Evolutionary conservation across 1,284 basidiomycete genomes (phyloP).

Genomic region (Microbotryum lychnidis-dioicae): DNA sequence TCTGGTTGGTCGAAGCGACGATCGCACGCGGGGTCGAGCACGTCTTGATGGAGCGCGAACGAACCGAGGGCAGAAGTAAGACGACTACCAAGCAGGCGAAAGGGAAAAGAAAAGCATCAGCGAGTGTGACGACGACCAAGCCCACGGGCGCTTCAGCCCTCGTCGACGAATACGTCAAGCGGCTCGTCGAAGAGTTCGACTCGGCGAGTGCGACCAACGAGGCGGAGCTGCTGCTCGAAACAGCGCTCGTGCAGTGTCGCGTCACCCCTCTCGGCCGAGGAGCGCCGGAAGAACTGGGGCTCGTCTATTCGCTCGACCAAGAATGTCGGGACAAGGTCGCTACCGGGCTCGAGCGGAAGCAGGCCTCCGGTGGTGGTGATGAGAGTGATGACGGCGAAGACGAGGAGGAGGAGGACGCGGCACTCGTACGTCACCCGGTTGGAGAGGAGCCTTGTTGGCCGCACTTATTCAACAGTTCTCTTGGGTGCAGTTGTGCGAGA

Average conservation of each 20-base stretch:
- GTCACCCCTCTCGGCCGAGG: conserved; percentile 23
- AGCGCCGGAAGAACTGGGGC: conserved; percentile 21
- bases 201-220: neutral
- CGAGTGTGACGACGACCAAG: neutral
- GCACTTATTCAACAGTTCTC: too few relatives aligned
- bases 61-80: too few relatives aligned
- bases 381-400: conserved; percentile 9
- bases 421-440: too few relatives aligned
- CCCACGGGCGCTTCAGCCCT: neutral
- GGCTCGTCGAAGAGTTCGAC: neutral
- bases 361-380: neutral
- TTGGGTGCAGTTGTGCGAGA: conserved; percentile 13
- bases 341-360: neutral
- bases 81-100: too few relatives aligned
- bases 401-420: neutral
- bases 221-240: neutral
- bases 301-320: conserved; percentile 11
- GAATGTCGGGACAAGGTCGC: neutral
- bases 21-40: neutral
- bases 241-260: conserved; percentile 19
- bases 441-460: too few relatives aligned
- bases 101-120: too few relatives aligned
- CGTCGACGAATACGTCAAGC: neutral
- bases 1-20: neutral
- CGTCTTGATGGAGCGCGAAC: neutral